Evolutionary conservation across 768 basidiomycete genomes (phyloP).

Genomic region (Calocybe cyanea): DNA sequence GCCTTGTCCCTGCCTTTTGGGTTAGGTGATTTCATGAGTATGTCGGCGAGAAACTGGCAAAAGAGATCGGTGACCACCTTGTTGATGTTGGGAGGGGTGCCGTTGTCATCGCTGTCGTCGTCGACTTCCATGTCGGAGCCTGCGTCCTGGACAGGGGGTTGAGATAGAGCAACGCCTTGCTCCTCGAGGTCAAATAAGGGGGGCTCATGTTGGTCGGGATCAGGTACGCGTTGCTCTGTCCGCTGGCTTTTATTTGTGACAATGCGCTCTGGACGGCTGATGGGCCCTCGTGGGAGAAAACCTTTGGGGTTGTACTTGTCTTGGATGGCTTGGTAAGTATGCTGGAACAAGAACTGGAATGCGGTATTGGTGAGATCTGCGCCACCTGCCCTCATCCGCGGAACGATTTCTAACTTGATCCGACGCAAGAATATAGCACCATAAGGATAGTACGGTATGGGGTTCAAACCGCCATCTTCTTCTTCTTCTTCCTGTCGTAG

Average conservation of each 20-base stretch:
- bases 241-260: neutral
- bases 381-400: constrained; percentile 1
- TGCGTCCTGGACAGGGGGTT: neutral
- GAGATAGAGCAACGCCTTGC: neutral
- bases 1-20: neutral
- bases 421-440: constrained; percentile 13
- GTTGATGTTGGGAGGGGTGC: neutral
- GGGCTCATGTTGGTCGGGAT: neutral
- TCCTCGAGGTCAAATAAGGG: neutral
- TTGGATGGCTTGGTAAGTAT: neutral
- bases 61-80: constrained; percentile 1
- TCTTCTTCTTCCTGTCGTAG: constrained; percentile 6
- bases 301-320: neutral
- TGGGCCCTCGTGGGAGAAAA: neutral
- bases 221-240: neutral
- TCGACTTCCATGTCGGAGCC: neutral
- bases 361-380: neutral
- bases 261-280: neutral
- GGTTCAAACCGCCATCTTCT: constrained; percentile 1
- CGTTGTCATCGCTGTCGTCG: neutral
- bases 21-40: constrained; percentile 4
- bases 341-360: constrained; percentile 2
- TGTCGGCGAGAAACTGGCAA: neutral
- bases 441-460: constrained; percentile 5
- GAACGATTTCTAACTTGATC: neutral